These are phyloP conservation scores for Alliaria petiolata DNA, from an alignment of 345 rosid species.

Conservation along the genomic window DNA sequence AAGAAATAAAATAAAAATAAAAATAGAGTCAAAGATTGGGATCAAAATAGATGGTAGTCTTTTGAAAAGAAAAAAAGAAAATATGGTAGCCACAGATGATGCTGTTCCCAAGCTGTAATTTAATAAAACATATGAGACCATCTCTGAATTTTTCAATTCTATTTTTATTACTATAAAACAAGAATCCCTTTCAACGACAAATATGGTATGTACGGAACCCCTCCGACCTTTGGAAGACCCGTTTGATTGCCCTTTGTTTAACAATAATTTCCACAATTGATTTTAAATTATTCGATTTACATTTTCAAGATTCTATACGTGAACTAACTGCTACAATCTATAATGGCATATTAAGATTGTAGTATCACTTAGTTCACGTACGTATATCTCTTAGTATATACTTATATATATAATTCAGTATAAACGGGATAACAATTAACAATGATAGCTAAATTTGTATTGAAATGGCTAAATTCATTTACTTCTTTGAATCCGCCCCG, in stretches of 20 bases:
- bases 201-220: background rate
- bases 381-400: too few relatives aligned
- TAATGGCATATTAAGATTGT: too few relatives aligned
- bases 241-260: background rate
- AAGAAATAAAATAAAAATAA: background rate
- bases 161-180: background rate
- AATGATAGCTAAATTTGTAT: too few relatives aligned
- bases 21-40: slow-evolving; percentile 5
- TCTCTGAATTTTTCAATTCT: background rate
- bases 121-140: background rate
- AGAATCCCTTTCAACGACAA: slow-evolving; percentile 6
- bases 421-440: too few relatives aligned
- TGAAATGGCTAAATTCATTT: too few relatives aligned
- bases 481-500: too few relatives aligned
- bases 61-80: too few relatives aligned
- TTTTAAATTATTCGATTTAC: background rate
- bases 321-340: too few relatives aligned
- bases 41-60: background rate
- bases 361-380: too few relatives aligned
- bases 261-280: background rate
- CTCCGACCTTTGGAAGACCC: background rate
- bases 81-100: background rate
- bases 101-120: slow-evolving; percentile 1
- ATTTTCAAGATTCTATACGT: too few relatives aligned
- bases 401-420: too few relatives aligned